A percentile compares a stretch with the other conserved stretches of the same genome.
Conservation (phyloP, 2,329 filamentous ascomycete genomes). For the Calonectria ilicicola region DNA sequence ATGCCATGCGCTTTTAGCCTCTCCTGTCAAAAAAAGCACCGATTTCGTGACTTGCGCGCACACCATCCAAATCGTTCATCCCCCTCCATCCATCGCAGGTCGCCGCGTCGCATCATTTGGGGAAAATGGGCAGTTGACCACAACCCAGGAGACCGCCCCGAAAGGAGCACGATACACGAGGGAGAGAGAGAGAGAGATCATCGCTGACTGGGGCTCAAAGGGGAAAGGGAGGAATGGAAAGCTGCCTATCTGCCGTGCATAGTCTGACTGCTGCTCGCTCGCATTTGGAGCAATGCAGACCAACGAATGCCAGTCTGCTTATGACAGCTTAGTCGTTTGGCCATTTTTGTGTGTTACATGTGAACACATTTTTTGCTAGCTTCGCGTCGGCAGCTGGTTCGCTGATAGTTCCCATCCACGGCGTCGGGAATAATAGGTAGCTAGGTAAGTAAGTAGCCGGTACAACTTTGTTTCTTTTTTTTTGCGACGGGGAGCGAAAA, state of each 20-base stretch:
- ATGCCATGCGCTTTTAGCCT: background rate
- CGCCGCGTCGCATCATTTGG: constrained; percentile 13
- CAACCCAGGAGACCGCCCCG: constrained; percentile 2
- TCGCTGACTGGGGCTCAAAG: background rate
- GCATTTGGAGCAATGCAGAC: background rate
- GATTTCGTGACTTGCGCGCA: background rate
- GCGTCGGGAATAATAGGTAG: background rate
- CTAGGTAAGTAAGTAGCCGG: no score
- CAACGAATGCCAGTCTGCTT: background rate
- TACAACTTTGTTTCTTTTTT: background rate
- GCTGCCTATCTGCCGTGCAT: background rate
- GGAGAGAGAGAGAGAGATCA: background rate
- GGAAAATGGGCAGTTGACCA: constrained; percentile 1
- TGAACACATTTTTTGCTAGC: background rate
- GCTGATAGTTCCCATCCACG: background rate
- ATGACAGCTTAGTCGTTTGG: constrained; percentile 16
- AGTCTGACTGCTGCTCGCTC: background rate
- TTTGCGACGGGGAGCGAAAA: background rate
- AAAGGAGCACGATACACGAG: background rate
- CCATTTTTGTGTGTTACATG: background rate
- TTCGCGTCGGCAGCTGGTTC: constrained; percentile 1
- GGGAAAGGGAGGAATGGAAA: background rate
- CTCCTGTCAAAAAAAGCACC: constrained; percentile 1
- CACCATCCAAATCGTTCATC: no score
- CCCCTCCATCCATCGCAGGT: no score